Percentiles rank a stretch among this genome's conserved stretches.
These are phyloP conservation scores for Lasiodiplodia gonubiensis DNA, from an alignment of 2,329 filamentous ascomycete genomes.

Conservation along the genomic window DNA sequence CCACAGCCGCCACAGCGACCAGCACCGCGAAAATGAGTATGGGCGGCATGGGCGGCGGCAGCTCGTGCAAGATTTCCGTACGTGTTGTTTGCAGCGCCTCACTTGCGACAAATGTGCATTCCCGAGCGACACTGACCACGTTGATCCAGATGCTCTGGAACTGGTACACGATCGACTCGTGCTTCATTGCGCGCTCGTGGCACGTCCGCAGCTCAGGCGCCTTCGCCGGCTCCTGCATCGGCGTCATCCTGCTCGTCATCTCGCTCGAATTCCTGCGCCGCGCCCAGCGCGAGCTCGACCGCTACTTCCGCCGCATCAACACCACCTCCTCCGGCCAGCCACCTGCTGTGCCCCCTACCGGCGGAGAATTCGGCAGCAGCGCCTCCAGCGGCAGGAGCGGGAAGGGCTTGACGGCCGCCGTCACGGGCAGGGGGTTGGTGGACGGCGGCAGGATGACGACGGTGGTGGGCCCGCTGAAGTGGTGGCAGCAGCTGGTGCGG, in stretches of 20 bases:
- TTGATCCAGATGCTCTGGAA: conserved; percentile 75
- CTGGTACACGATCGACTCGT: conserved; percentile 73
- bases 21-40: conserved; percentile 16
- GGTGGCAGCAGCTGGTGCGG: conserved; percentile 67
- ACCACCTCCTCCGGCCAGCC: not conserved
- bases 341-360: too few relatives aligned
- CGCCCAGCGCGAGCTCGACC: conserved; percentile 73
- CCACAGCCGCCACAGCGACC: not conserved
- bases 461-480: conserved; percentile 50
- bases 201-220: conserved; percentile 71
- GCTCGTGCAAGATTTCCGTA: conserved; percentile 49
- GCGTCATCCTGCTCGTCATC: conserved; percentile 75
- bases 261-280: conserved; percentile 75
- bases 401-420: not conserved
- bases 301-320: conserved; percentile 59
- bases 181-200: conserved; percentile 74
- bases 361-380: not conserved
- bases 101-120: not conserved
- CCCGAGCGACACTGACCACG: not conserved
- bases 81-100: too few relatives aligned
- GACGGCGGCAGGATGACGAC: conserved; percentile 55
- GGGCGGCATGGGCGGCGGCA: conserved; percentile 31
- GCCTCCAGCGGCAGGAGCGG: not conserved
- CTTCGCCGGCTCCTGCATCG: conserved; percentile 82
- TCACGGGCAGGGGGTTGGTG: not conserved